Evolutionary conservation across 2,329 filamentous ascomycete genomes (phyloP).

Genomic region (Penicillium sp.): DNA sequence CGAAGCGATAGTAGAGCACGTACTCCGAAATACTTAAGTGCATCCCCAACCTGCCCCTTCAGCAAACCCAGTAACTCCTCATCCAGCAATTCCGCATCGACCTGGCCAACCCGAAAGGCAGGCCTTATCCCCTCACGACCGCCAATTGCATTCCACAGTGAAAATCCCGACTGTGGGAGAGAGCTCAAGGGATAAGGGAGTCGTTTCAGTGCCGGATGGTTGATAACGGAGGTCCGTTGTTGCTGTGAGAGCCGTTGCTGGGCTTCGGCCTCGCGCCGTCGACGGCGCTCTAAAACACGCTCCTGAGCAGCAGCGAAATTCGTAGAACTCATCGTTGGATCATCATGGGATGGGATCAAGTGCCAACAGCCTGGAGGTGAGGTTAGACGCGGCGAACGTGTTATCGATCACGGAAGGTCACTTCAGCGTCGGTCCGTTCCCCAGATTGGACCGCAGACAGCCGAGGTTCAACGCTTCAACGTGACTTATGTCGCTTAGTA

Average conservation of each 20-base stretch:
- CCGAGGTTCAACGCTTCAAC: slow-evolving; percentile 24
- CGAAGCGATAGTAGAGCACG: slow-evolving; percentile 12
- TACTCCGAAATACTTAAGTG: slow-evolving; percentile 82
- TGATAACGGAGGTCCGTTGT: slow-evolving; percentile 53
- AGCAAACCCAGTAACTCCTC: slow-evolving; percentile 88
- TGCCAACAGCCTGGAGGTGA: neutral
- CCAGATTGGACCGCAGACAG: slow-evolving; percentile 21
- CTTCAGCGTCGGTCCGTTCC: slow-evolving; percentile 24
- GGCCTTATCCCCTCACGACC: slow-evolving; percentile 80
- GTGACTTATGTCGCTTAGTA: slow-evolving; percentile 17
- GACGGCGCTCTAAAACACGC: slow-evolving; percentile 80
- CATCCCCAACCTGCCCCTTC: slow-evolving; percentile 84
- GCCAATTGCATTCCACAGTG: slow-evolving; percentile 71
- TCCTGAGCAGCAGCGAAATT: slow-evolving; percentile 90
- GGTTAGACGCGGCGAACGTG: neutral
- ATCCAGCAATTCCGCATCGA: slow-evolving; percentile 93
- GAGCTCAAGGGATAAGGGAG: slow-evolving; percentile 68
- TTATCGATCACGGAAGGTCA: slow-evolving; percentile 5
- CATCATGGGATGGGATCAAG: slow-evolving; percentile 34
- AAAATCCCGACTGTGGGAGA: slow-evolving; percentile 50
- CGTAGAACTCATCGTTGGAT: slow-evolving; percentile 58
- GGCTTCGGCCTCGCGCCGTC: slow-evolving; percentile 71
- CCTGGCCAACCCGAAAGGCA: slow-evolving; percentile 90
- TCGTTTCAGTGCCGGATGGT: slow-evolving; percentile 60
- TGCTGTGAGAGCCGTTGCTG: slow-evolving; percentile 58